A percentile compares a stretch with the other conserved stretches of the same genome.
Conservation (phyloP, 169 alveolate species). For the Babesia ovis region DNA sequence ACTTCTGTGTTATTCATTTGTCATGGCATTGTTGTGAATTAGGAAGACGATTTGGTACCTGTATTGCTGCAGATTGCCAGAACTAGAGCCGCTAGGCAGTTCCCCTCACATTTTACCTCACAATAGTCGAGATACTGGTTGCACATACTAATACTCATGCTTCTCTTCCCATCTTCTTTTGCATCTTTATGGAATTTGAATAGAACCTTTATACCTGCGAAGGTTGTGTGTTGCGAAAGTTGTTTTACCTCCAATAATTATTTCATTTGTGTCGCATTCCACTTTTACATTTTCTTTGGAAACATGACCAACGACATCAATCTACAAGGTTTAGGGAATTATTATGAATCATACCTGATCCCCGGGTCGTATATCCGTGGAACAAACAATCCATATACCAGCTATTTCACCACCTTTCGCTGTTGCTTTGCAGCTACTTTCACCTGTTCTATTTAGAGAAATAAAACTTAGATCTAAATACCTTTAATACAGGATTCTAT, state of each 20-base stretch:
- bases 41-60: no score
- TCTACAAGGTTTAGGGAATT: neutral
- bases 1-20: no score
- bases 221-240: neutral
- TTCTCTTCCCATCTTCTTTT: neutral
- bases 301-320: neutral
- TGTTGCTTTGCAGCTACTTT: constrained; percentile 12
- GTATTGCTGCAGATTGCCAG: constrained; percentile 16
- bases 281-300: neutral
- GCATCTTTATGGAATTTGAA: neutral
- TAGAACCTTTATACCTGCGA: neutral
- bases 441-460: constrained; percentile 1
- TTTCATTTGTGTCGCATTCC: constrained; percentile 18
- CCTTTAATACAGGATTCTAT: constrained; percentile 36
- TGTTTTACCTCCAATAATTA: constrained; percentile 22
- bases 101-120: neutral
- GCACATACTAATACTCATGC: constrained; percentile 12
- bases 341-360: neutral
- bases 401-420: neutral
- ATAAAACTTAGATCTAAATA: neutral
- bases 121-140: constrained; percentile 2
- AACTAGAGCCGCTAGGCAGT: constrained; percentile 5
- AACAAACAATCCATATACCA: constrained; percentile 51
- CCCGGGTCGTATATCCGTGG: neutral
- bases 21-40: no score